phyloP scores from a whole-genome alignment of 768 basidiomycete genomes.

The Phlegmacium glaucopus region DNA sequence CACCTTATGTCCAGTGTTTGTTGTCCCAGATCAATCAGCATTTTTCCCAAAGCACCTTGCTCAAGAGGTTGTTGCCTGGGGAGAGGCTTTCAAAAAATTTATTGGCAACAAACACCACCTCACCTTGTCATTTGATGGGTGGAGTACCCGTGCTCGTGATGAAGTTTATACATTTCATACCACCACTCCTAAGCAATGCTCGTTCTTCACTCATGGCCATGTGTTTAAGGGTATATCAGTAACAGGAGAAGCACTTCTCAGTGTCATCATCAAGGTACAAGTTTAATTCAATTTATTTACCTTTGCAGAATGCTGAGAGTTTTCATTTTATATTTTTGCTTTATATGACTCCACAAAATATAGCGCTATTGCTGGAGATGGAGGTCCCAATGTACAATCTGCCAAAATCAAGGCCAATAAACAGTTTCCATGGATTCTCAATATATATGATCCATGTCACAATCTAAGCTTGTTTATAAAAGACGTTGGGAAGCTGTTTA shows the following conservation, averaged over 20 bases:
- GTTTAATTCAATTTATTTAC: too few relatives aligned
- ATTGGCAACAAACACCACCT: constrained; percentile 13
- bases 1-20: constrained; percentile 11
- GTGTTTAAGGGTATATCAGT: constrained; percentile 23
- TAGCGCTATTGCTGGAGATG: constrained; percentile 21
- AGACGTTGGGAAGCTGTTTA: constrained; percentile 26
- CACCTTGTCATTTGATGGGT: constrained; percentile 21
- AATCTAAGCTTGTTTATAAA: constrained; percentile 26
- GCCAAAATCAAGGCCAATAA: constrained; percentile 11
- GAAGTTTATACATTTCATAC: constrained; percentile 27
- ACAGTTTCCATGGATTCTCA: constrained; percentile 22
- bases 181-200: constrained; percentile 19
- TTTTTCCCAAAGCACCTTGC: constrained; percentile 19
- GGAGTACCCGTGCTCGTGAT: constrained; percentile 17
- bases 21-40: constrained; percentile 15
- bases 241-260: constrained; percentile 14
- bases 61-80: constrained; percentile 14
- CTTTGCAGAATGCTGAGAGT: too few relatives aligned
- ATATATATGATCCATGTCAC: constrained; percentile 28
- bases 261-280: constrained; percentile 5
- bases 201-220: constrained; percentile 21
- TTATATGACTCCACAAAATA: constrained; percentile 12
- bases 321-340: too few relatives aligned
- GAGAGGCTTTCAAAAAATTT: constrained; percentile 8
- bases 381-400: constrained; percentile 22